Percentiles rank a stretch among this genome's conserved stretches.
Conservation (phyloP, 208 protist species). For the Acanthamoeba sp. region DNA sequence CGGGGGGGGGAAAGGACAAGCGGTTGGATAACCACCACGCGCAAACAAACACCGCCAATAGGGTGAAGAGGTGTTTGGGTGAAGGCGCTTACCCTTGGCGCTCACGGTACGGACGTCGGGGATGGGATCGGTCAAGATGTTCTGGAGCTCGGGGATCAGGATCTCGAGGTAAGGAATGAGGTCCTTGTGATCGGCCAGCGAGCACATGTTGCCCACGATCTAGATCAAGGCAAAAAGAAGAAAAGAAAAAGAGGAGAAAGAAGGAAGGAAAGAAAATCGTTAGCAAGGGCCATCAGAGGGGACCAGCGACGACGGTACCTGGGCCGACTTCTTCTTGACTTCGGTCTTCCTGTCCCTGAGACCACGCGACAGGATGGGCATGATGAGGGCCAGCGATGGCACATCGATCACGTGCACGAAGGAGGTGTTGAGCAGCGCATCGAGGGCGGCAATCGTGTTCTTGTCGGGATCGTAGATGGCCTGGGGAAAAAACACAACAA, state of each 20-base stretch:
- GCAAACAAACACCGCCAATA: not conserved
- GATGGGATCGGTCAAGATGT: conserved; percentile 89
- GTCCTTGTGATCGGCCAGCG: conserved; percentile 88
- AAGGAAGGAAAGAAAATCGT: not conserved
- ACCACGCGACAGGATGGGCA: conserved; percentile 90
- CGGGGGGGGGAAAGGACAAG: not conserved
- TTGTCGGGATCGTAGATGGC: conserved; percentile 88
- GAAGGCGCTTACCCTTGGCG: not conserved
- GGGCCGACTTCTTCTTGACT: conserved; percentile 88
- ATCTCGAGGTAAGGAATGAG: conserved; percentile 88
- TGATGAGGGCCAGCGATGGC: conserved; percentile 91
- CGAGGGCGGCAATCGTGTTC: conserved; percentile 83
- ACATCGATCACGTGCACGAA: conserved; percentile 93
- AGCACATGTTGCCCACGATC: conserved; percentile 91
- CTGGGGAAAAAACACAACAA: conserved; percentile 75
- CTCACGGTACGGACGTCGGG: conserved; percentile 88
- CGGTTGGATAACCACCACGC: not conserved
- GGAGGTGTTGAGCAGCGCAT: conserved; percentile 87
- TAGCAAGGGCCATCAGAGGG: too few relatives aligned
- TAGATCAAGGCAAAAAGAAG: conserved; percentile 63
- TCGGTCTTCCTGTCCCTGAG: conserved; percentile 89
- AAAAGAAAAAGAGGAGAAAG: conserved; percentile 27
- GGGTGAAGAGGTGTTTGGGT: too few relatives aligned
- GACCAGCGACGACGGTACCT: not conserved
- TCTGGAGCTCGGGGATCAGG: conserved; percentile 87